These are phyloP conservation scores for Pezicula radicicola DNA, from an alignment of 2,329 filamentous ascomycete species.

Conservation along the genomic window DNA sequence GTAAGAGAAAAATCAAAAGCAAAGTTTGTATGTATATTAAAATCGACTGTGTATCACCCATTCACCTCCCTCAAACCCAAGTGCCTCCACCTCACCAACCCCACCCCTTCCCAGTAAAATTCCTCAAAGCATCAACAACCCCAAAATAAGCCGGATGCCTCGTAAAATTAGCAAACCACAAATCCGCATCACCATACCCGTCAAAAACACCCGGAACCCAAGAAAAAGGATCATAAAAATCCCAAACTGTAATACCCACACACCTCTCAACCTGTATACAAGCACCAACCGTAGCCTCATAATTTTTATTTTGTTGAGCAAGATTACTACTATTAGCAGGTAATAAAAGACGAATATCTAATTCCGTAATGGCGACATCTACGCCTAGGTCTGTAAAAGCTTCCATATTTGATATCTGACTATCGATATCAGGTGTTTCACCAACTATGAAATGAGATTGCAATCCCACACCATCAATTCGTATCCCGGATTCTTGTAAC, in stretches of 20 bases:
- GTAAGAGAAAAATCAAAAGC: no score
- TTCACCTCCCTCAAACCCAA: no score
- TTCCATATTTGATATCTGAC: constrained; percentile 41
- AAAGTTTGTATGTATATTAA: no score
- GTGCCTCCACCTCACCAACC: no score
- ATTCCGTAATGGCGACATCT: constrained; percentile 59
- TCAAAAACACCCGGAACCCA: constrained; percentile 38
- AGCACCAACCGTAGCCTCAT: constrained; percentile 26
- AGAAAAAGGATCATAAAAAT: constrained; percentile 25
- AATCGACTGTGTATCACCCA: no score
- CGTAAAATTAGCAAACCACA: constrained; percentile 37
- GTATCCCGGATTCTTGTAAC: constrained; percentile 44
- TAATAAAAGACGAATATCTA: constrained; percentile 52
- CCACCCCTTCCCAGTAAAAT: constrained; percentile 19
- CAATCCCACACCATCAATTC: constrained; percentile 61
- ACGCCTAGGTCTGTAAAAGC: constrained; percentile 48
- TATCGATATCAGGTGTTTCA: constrained; percentile 40
- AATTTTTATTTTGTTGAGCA: constrained; percentile 44
- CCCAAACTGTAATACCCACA: constrained; percentile 27
- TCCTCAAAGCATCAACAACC: constrained; percentile 28
- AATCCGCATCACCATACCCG: constrained; percentile 34
- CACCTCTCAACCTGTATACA: constrained; percentile 21
- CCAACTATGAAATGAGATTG: constrained; percentile 59
- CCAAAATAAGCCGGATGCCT: constrained; percentile 40
- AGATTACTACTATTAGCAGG: constrained; percentile 38